phyloP scores from a whole-genome alignment of 2,329 filamentous ascomycete genomes.

The Neofusicoccum laricinum region DNA sequence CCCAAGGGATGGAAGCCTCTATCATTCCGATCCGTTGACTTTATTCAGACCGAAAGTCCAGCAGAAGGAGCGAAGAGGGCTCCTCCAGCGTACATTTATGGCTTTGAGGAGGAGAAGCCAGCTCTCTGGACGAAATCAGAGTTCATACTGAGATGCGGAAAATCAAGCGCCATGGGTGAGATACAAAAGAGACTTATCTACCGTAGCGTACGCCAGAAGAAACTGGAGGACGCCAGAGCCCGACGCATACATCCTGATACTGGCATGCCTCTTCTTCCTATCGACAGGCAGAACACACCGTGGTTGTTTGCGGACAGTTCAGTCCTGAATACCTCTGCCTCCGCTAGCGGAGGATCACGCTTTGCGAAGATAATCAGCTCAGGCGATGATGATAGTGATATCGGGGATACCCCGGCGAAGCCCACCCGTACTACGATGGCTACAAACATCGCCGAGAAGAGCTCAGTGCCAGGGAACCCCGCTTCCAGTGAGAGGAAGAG shows the following conservation, averaged over 20 bases:
- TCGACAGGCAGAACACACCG: background rate
- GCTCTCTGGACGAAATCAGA: background rate
- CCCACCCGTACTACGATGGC: too few species aligned
- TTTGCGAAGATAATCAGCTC: too few species aligned
- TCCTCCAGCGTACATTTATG: background rate
- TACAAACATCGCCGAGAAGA: too few species aligned
- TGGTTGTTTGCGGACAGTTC: background rate
- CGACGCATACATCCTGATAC: background rate
- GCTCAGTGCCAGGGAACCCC: too few species aligned
- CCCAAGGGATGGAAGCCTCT: background rate
- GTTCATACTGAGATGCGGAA: background rate
- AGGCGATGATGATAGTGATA: too few species aligned
- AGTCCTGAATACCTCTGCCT: too few species aligned
- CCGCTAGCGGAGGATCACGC: too few species aligned
- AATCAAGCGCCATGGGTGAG: background rate
- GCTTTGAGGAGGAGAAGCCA: background rate
- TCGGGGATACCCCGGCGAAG: too few species aligned
- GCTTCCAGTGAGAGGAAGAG: too few species aligned
- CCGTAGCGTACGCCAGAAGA: background rate
- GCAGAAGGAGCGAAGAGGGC: background rate
- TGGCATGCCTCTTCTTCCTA: background rate
- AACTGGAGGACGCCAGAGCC: background rate
- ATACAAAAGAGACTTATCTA: background rate
- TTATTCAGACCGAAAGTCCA: background rate
- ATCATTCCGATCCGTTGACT: background rate